phyloP scores from a whole-genome alignment of 371 early-diverging fungal species.

The Mucor irregularis region DNA sequence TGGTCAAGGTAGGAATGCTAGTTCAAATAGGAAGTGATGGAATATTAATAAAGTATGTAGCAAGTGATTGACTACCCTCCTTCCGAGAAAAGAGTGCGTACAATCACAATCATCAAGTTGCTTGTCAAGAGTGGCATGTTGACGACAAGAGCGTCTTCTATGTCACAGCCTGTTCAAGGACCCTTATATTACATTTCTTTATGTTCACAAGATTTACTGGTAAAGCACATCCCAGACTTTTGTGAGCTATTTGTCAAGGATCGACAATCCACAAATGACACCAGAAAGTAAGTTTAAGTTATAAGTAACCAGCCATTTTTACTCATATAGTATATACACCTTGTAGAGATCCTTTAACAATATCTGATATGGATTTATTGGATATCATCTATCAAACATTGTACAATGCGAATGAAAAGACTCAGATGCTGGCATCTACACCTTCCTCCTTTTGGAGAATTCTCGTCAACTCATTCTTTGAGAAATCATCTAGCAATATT shows the following conservation, averaged over 20 bases:
- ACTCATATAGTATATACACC: background rate
- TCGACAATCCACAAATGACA: slow-evolving; percentile 13
- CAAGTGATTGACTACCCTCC: slow-evolving; percentile 20
- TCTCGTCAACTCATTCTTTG: slow-evolving; percentile 44
- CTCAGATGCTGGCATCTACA: slow-evolving; percentile 30
- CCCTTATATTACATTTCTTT: slow-evolving; percentile 37
- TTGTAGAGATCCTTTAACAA: slow-evolving; percentile 28
- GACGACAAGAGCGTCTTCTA: slow-evolving; percentile 28
- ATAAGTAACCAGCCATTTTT: too few species aligned
- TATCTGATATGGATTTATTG: slow-evolving; percentile 35
- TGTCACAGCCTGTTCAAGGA: slow-evolving; percentile 35
- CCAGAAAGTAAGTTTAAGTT: slow-evolving; percentile 22
- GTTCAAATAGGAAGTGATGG: slow-evolving; percentile 15
- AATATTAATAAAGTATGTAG: slow-evolving; percentile 2
- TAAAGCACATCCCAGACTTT: slow-evolving; percentile 25
- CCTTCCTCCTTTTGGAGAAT: slow-evolving; percentile 42
- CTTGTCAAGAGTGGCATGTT: slow-evolving; percentile 41
- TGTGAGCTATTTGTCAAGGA: slow-evolving; percentile 32
- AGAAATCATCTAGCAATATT: slow-evolving; percentile 40
- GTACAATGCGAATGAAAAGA: slow-evolving; percentile 29
- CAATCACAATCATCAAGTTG: slow-evolving; percentile 24
- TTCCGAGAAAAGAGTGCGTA: slow-evolving; percentile 21
- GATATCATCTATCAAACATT: slow-evolving; percentile 36
- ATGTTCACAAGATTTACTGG: slow-evolving; percentile 26
- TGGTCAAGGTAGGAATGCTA: slow-evolving; percentile 15